These are phyloP conservation scores for Plectosphaerella cucumerina DNA, from an alignment of 2,329 filamentous ascomycete genomes.

Conservation along the genomic window DNA sequence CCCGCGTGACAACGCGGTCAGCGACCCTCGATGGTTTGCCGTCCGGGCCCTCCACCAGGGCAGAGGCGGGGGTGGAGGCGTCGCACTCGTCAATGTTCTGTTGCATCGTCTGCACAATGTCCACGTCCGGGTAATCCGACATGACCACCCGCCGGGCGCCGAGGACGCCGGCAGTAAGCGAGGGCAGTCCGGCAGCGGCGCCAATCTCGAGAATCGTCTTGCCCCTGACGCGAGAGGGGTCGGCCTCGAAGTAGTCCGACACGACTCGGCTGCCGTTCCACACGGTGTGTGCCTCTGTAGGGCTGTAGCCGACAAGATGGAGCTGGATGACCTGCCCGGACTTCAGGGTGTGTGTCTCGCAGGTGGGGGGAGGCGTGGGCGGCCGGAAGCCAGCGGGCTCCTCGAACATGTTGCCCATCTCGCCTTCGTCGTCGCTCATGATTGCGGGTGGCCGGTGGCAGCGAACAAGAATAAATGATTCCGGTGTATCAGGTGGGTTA, in stretches of 20 bases:
- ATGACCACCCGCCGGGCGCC: slow-evolving; percentile 71
- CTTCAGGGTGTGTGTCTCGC: slow-evolving; percentile 65
- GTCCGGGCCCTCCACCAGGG: neutral
- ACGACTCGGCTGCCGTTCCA: slow-evolving; percentile 87
- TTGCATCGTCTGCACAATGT: slow-evolving; percentile 75
- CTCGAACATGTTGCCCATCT: slow-evolving; percentile 59
- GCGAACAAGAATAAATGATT: no score
- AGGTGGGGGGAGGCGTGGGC: slow-evolving; percentile 71
- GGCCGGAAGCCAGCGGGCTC: slow-evolving; percentile 80
- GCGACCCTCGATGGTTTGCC: slow-evolving; percentile 21
- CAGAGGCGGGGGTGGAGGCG: slow-evolving; percentile 17
- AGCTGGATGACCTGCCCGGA: slow-evolving; percentile 63
- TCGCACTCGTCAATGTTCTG: slow-evolving; percentile 65
- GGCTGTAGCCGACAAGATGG: slow-evolving; percentile 81
- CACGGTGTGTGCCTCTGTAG: slow-evolving; percentile 83
- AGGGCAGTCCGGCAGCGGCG: slow-evolving; percentile 80
- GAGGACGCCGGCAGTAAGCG: slow-evolving; percentile 69
- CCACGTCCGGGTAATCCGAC: slow-evolving; percentile 83
- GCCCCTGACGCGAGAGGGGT: slow-evolving; percentile 56
- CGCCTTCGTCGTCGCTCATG: slow-evolving; percentile 31
- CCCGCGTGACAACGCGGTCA: slow-evolving; percentile 51
- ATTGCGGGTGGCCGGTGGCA: neutral
- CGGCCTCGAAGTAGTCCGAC: slow-evolving; percentile 71
- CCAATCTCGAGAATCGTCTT: slow-evolving; percentile 84
- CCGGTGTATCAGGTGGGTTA: no score